phyloP scores from a whole-genome alignment of 139 green algal species.

The Asterochloris sp. region DNA sequence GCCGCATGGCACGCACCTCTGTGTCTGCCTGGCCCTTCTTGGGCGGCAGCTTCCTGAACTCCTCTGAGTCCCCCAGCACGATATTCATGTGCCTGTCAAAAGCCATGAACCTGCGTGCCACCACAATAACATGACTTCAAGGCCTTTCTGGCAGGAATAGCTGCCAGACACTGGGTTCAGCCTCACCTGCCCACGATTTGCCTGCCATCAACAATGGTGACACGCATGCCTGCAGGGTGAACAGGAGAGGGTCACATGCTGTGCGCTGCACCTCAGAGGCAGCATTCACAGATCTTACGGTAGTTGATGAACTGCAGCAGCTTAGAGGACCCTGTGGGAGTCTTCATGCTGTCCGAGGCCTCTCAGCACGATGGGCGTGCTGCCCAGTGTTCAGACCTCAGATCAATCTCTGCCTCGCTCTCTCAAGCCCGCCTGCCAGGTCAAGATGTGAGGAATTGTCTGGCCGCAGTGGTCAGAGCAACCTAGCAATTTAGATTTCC shows the following conservation, averaged over 20 bases:
- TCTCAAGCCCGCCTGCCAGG: no score
- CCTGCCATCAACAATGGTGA: conserved; percentile 79
- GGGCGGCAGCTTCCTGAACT: conserved; percentile 90
- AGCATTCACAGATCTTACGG: conserved; percentile 45
- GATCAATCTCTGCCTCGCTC: no score
- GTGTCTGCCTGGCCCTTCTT: conserved; percentile 88
- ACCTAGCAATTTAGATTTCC: no score
- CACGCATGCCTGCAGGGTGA: conserved; percentile 73
- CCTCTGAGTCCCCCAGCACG: conserved; percentile 94
- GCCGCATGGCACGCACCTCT: conserved; percentile 49
- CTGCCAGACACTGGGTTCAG: not conserved
- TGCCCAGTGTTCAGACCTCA: no score
- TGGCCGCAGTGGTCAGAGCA: no score
- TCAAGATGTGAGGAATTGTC: no score
- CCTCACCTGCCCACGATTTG: conserved; percentile 90
- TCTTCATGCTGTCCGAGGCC: conserved; percentile 43
- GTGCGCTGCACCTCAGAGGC: not conserved
- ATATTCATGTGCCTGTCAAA: conserved; percentile 99
- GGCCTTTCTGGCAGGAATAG: not conserved
- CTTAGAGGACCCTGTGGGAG: conserved; percentile 86
- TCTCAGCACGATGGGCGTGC: no score
- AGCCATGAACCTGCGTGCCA: conserved; percentile 89
- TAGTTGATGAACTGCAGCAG: conserved; percentile 98
- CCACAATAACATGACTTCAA: not conserved
- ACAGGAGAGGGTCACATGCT: not conserved